Evolutionary conservation across 345 rosid species (phyloP), one percentile per base, ranked within the genome.

Genomic region (Lepidium aucheri): DNA sequence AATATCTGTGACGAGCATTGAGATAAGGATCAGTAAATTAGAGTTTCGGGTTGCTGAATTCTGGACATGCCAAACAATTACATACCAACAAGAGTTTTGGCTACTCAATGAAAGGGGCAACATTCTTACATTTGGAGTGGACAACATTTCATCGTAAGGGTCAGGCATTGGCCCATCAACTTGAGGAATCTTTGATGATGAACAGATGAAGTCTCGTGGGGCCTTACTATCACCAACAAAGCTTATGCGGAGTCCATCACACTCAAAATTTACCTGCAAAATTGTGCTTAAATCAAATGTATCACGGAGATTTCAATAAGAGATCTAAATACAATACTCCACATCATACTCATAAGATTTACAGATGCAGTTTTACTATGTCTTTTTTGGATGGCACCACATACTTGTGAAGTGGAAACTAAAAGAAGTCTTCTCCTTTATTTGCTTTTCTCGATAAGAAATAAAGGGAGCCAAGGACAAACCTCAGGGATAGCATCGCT

Each of bases 141-240:
- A 89, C 67, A 89, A 84, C 74, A 76, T 81, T 52, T 92, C 95
- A 58, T 93, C 97, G 72, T 87, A 93, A 20, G 95, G 90, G 78
- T 92, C 98, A 60, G 98, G 97, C 53, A 79, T 80, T 43, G 96
- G 95, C 55, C 99, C 99, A 84, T 94, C 99, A 64, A 77, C 73
- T 77, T 94, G 99, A 62, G 97, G 90, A 42, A 94, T 86, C 78
- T 80, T 88, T 11, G 51, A 64, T 35, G 80, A 70, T 35, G 80
- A 53, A 68, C 59, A 53, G 39, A 55, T n/a, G 53, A 54, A 9
- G 40, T 73, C 62, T 60, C 67, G 61, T 43, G 56, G 32, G 24
- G 35, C 11, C 33, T 63, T 73, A 33, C 72, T 43, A 24, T 24
- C 14, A 6, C 54, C 46, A 33, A 34, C 42, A 51, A 3, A 50